Conservation (phyloP, 495 filamentous ascomycete genomes). For the Penicillium simplicissimum region DNA sequence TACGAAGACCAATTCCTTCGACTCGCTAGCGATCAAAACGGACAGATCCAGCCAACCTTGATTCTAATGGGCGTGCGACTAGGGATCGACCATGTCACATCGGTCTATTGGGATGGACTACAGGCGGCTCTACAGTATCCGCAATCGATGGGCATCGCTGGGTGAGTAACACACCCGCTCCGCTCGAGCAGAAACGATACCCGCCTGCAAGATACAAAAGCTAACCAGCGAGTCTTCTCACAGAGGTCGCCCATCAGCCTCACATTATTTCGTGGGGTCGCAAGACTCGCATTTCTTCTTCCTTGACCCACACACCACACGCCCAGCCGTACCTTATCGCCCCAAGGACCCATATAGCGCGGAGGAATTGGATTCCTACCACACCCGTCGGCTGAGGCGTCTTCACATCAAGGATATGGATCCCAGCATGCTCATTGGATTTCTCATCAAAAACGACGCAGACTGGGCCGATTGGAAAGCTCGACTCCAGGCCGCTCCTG, state of each 20-base stretch:
- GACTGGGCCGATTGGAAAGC: constrained; percentile 85
- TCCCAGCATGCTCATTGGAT: constrained; percentile 98
- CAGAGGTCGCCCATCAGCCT: constrained; percentile 90
- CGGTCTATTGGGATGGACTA: constrained; percentile 88
- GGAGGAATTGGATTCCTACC: constrained; percentile 80
- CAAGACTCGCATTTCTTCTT: constrained; percentile 91
- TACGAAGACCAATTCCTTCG: constrained; percentile 85
- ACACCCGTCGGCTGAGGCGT: constrained; percentile 79
- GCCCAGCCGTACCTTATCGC: constrained; percentile 62
- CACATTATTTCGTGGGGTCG: constrained; percentile 96
- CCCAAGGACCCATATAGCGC: constrained; percentile 55
- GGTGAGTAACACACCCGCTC: constrained; percentile 56
- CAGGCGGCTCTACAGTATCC: constrained; percentile 77
- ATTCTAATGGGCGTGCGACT: constrained; percentile 85
- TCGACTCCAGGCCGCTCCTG: constrained; percentile 64
- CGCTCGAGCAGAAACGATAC: background rate
- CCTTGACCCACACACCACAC: constrained; percentile 86
- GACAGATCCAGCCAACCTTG: constrained; percentile 75
- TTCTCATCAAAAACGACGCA: constrained; percentile 76
- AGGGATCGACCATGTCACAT: constrained; percentile 90
- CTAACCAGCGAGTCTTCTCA: constrained; percentile 8
- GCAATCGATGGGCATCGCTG: constrained; percentile 93
- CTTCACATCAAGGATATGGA: constrained; percentile 93
- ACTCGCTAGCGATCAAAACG: constrained; percentile 64
- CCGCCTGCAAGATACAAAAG: background rate